phyloP scores from a whole-genome alignment of 257 asterid genomes.

The Solanum neorickii region DNA sequence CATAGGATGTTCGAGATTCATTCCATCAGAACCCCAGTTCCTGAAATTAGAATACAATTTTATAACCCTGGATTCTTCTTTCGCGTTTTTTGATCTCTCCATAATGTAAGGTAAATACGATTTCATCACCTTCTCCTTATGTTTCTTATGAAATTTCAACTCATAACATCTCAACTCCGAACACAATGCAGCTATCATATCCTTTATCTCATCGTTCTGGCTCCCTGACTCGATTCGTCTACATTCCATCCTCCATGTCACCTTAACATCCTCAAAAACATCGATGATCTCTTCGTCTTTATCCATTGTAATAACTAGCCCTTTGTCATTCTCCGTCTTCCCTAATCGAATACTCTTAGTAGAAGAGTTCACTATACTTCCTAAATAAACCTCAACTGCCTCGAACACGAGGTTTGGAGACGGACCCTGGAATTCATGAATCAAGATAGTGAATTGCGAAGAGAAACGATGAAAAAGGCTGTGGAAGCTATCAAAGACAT shows the following conservation, averaged over 20 bases:
- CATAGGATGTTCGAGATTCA: conserved; percentile 53
- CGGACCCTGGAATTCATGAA: conserved; percentile 43
- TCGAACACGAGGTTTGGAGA: conserved; percentile 23
- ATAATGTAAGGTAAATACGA: conserved; percentile 41
- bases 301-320: conserved; percentile 18
- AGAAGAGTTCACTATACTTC: conserved; percentile 12
- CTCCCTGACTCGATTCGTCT: not conserved
- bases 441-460: conserved; percentile 20
- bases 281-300: conserved; percentile 21
- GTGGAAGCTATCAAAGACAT: not conserved
- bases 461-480: conserved; percentile 7
- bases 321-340: conserved; percentile 28
- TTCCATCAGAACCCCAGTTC: conserved; percentile 15
- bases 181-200: not conserved
- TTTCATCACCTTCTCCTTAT: conserved; percentile 10
- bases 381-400: conserved; percentile 31
- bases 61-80: conserved; percentile 16
- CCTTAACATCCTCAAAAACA: conserved; percentile 8
- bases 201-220: not conserved
- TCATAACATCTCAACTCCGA: conserved; percentile 11
- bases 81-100: conserved; percentile 16
- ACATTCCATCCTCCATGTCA: conserved; percentile 27
- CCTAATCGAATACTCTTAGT: conserved; percentile 13
- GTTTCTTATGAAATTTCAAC: conserved; percentile 25
- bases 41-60: conserved; percentile 18